Base-by-base conservation (phyloP, 2,329 filamentous ascomycete species). In the Coniochaeta sp. region DNA sequence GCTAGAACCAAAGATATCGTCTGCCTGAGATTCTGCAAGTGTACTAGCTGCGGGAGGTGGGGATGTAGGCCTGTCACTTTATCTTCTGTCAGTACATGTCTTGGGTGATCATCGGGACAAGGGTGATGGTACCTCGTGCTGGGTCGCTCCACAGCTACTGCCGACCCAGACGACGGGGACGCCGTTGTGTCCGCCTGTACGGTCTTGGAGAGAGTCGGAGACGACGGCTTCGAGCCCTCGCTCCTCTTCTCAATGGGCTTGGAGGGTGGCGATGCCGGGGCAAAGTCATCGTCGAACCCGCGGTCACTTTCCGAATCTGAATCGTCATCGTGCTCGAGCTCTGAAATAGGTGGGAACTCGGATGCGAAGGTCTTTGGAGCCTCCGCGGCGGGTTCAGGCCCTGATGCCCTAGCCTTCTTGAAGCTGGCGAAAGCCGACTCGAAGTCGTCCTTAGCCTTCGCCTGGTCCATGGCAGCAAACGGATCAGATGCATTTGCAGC, bases 321-420 rank as follows among this genome's bases (percentile, higher is more conserved):
- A n/a, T 90, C 89, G 26, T 93, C 90, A 60, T 93, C 89, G 32
- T 86, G 82, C 63, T 90, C 89, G 61, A 97, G 76, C 71, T 93
- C 91, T n/a, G 89, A 87, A 62, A 98, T 96, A 0, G 93, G 95
- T 34, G 95, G 95, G 70, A 98, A 98, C 71, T 98, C 95, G 59
- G 74, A 78, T 2, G 81, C 71, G 22, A 77, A 77, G 1, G 75
- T 69, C 62, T 81, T 81, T 40, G 73, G 70, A n/a, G 73, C 69
- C 16, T 78, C 77, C 19, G 74, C 67, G 28, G 67, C 65, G 47
- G 70, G 64, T 36, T 73, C 67, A 19, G 69, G 63, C 5, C 72
- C 64, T 61, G 77, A 79, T 58, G 63, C 68, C 62, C 80, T 81
- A 55, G 79, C 75, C 55, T 76, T 79, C 58, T 80, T 79, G 67